Percentiles rank a stretch among this genome's conserved stretches.
Evolutionary conservation across 257 asterid species (phyloP).

Genomic region (Haberlea rhodopensis): DNA sequence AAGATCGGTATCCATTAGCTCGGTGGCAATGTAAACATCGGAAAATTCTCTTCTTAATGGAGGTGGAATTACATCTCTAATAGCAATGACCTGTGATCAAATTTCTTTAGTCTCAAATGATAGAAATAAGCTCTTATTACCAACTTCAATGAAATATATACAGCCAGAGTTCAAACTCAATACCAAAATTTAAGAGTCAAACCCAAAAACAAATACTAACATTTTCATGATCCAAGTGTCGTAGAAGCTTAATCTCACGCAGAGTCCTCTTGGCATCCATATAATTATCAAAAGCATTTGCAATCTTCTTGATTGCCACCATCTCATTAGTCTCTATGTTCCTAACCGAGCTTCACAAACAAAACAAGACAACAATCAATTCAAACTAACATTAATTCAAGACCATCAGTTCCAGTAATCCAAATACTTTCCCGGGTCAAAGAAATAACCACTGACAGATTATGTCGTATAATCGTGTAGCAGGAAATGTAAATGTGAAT

Average conservation of each 20-base stretch:
- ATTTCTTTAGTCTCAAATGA: not conserved
- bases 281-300: conserved; percentile 83
- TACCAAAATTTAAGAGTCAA: not conserved
- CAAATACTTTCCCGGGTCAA: no score
- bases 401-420: not conserved
- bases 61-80: conserved; percentile 93
- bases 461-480: no score
- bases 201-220: conserved; percentile 35
- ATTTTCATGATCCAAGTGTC: conserved; percentile 92
- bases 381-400: not conserved
- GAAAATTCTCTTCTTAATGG: conserved; percentile 77
- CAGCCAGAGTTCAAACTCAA: not conserved
- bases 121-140: not conserved
- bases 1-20: conserved; percentile 98
- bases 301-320: conserved; percentile 96
- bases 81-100: conserved; percentile 55
- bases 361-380: not conserved
- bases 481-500: no score
- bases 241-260: conserved; percentile 95
- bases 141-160: no score
- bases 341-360: conserved; percentile 62
- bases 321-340: conserved; percentile 85
- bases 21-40: conserved; percentile 75
- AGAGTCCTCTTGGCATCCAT: conserved; percentile 95
- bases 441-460: no score